These are phyloP conservation scores for Dipteronia dyeriana DNA, from an alignment of 345 rosid species.

Conservation along the genomic window DNA sequence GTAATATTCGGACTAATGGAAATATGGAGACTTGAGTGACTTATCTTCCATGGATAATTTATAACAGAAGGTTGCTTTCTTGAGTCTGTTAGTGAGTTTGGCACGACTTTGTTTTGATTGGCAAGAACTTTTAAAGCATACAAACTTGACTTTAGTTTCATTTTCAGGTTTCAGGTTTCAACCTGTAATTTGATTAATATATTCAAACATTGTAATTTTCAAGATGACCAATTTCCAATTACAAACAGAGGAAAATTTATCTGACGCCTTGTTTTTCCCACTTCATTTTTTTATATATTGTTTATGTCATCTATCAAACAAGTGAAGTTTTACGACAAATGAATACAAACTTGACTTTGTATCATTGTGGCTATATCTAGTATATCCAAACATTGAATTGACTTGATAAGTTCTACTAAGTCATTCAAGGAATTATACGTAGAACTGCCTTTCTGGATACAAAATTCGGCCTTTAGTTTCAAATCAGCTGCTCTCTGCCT, in stretches of 20 bases:
- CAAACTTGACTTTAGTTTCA: neutral
- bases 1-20: neutral
- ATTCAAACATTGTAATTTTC: no score
- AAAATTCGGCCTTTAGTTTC: slow-evolving; percentile 11
- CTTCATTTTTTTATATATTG: no score
- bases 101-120: neutral
- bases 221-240: no score
- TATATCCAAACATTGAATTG: neutral
- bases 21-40: neutral
- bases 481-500: slow-evolving; percentile 18
- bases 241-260: no score
- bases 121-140: neutral
- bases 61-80: neutral
- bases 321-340: no score
- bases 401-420: slow-evolving; percentile 16
- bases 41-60: neutral
- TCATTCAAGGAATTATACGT: slow-evolving; percentile 20
- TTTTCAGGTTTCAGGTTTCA: neutral
- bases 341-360: neutral
- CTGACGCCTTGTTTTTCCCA: no score
- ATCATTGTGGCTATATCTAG: no score
- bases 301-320: no score
- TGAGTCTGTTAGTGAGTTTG: neutral
- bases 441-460: slow-evolving; percentile 16
- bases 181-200: no score